These are phyloP conservation scores for Haplosporangium sp. DNA, from an alignment of 371 early-diverging fungal species.

Conservation along the genomic window DNA sequence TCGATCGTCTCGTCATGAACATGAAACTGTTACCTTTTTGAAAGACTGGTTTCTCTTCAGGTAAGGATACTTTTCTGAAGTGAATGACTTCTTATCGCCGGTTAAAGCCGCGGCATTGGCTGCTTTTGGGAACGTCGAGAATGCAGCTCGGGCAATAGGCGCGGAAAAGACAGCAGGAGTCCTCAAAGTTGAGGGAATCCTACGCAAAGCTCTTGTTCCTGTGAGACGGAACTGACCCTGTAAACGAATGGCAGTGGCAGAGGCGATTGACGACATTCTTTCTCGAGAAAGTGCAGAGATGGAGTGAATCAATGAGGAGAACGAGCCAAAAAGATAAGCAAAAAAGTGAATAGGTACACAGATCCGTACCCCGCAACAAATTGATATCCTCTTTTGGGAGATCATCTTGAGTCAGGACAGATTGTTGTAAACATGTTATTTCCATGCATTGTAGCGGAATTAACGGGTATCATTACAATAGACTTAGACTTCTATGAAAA, in stretches of 20 bases:
- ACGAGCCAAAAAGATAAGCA: neutral
- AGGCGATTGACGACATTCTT: constrained; percentile 25
- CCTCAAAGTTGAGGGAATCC: constrained; percentile 8
- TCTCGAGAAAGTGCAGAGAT: neutral
- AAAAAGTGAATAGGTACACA: neutral
- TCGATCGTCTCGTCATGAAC: too few species aligned
- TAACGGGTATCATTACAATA: too few species aligned
- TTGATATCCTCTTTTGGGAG: constrained; percentile 13
- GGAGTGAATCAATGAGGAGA: neutral
- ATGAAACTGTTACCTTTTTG: constrained; percentile 59
- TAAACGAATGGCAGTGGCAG: constrained; percentile 25
- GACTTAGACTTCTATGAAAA: constrained; percentile 30
- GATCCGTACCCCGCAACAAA: neutral
- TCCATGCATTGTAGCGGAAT: too few species aligned
- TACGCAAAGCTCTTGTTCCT: constrained; percentile 2
- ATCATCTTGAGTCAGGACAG: constrained; percentile 2
- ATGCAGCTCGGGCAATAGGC: constrained; percentile 10
- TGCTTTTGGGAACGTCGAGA: constrained; percentile 33
- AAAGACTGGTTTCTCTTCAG: constrained; percentile 62
- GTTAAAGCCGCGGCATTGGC: constrained; percentile 20
- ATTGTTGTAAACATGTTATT: too few species aligned
- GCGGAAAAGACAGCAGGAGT: constrained; percentile 3
- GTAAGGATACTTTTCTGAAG: constrained; percentile 41
- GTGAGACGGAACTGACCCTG: constrained; percentile 15
- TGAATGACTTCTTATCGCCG: constrained; percentile 15